Conservation (phyloP, 148 eudicot species). For the Rhododendron henanense region DNA sequence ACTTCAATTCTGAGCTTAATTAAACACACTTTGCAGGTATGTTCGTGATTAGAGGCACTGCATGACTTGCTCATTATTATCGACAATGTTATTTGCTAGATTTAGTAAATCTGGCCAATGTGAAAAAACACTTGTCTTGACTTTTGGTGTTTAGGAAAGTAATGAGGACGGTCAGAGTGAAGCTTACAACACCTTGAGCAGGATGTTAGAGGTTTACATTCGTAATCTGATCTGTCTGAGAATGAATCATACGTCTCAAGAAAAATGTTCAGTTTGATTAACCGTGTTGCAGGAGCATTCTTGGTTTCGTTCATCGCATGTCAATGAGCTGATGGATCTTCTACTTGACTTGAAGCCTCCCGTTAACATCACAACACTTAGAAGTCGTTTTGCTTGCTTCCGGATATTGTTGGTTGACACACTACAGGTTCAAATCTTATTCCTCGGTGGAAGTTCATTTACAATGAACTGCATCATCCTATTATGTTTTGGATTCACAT, state of each 20-base stretch:
- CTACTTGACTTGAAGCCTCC: conserved; percentile 62
- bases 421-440: too few relatives aligned
- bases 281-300: conserved; percentile 55
- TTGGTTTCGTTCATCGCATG: conserved; percentile 58
- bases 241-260: background rate
- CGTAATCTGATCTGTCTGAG: background rate
- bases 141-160: conserved; percentile 38
- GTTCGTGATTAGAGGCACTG: conserved; percentile 7
- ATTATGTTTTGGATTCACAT: too few relatives aligned
- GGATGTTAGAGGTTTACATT: conserved; percentile 61
- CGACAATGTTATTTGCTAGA: background rate
- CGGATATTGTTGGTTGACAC: conserved; percentile 57
- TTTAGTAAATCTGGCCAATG: background rate
- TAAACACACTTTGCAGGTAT: conserved; percentile 66
- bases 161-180: conserved; percentile 41
- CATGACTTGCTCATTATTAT: background rate
- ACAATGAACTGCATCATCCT: too few relatives aligned
- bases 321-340: conserved; percentile 62
- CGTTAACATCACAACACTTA: conserved; percentile 39
- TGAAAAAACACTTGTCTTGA: background rate
- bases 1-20: conserved; percentile 45
- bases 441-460: too few relatives aligned
- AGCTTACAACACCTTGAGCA: conserved; percentile 70
- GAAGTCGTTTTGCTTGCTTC: conserved; percentile 60
- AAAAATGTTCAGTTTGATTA: background rate